Evolutionary conservation across 2,329 filamentous ascomycete species (phyloP).

Genomic region (Colletotrichum spinosum): DNA sequence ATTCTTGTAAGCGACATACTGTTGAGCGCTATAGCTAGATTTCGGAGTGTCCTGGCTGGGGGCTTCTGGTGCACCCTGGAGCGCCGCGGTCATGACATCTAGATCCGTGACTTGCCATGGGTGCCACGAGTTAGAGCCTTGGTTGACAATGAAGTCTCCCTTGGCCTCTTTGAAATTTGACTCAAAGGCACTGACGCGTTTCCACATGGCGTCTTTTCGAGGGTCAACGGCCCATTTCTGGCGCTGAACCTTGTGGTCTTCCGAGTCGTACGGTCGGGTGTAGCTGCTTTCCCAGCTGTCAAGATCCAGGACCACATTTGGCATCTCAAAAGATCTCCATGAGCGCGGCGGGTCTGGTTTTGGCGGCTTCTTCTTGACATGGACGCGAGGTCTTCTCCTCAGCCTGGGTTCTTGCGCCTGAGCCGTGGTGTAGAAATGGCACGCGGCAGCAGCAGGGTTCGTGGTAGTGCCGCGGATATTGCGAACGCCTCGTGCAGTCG

Average conservation of each 20-base stretch:
- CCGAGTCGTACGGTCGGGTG: conserved; percentile 55
- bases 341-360: conserved; percentile 16
- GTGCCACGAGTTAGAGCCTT: conserved; percentile 15
- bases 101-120: conserved; percentile 54
- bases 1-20: conserved; percentile 40
- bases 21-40: neutral
- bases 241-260: conserved; percentile 48
- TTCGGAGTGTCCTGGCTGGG: neutral
- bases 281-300: conserved; percentile 58
- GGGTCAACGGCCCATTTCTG: conserved; percentile 45
- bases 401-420: neutral
- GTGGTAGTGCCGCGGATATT: neutral
- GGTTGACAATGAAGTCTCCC: conserved; percentile 29
- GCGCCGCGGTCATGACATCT: conserved; percentile 56
- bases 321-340: conserved; percentile 46
- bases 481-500: conserved; percentile 6
- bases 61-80: conserved; percentile 39
- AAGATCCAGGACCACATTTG: conserved; percentile 61
- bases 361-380: conserved; percentile 24
- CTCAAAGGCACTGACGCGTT: conserved; percentile 47
- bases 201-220: conserved; percentile 40
- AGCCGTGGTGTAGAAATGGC: conserved; percentile 17
- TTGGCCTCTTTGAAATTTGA: conserved; percentile 37
- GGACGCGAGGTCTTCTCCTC: conserved; percentile 10
- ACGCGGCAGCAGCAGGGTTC: neutral